These are phyloP conservation scores for Cochlearia excelsa DNA, from an alignment of 345 rosid genomes.

Conservation along the genomic window DNA sequence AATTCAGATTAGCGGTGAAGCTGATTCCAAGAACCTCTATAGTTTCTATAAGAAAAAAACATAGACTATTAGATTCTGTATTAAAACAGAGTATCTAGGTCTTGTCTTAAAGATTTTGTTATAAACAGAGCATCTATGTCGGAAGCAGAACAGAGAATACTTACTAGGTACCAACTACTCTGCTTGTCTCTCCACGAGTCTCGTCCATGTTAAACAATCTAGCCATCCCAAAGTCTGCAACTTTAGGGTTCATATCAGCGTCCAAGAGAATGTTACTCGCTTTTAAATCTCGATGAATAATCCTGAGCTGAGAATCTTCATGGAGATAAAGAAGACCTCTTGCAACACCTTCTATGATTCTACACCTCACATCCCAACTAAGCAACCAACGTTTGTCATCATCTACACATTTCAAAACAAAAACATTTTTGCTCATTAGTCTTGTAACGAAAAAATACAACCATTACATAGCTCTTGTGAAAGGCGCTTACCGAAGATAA, in stretches of 20 bases:
- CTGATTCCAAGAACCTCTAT: not conserved
- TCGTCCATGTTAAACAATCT: slow-evolving; percentile 36
- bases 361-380: slow-evolving; percentile 31
- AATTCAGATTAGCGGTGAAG: not conserved
- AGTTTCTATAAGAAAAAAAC: not conserved
- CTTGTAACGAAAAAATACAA: not conserved
- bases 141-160: slow-evolving; percentile 1
- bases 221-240: slow-evolving; percentile 41
- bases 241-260: too few species aligned
- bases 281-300: slow-evolving; percentile 39
- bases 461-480: not conserved
- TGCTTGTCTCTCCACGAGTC: slow-evolving; percentile 36
- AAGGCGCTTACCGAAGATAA: slow-evolving; percentile 43
- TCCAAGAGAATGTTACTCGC: slow-evolving; percentile 36
- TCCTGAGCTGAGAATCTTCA: slow-evolving; percentile 34
- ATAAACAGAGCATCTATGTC: not conserved
- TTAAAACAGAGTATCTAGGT: not conserved
- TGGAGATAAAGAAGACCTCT: slow-evolving; percentile 41
- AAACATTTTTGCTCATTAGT: not conserved
- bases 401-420: slow-evolving; percentile 12
- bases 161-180: slow-evolving; percentile 45
- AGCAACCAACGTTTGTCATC: slow-evolving; percentile 26
- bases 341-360: slow-evolving; percentile 40
- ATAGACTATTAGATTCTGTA: not conserved
- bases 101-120: not conserved